A percentile compares a stretch with the other conserved stretches of the same genome.
These are phyloP conservation scores for Fusarium siculi DNA, from an alignment of 2,329 filamentous ascomycete genomes.

Conservation along the genomic window DNA sequence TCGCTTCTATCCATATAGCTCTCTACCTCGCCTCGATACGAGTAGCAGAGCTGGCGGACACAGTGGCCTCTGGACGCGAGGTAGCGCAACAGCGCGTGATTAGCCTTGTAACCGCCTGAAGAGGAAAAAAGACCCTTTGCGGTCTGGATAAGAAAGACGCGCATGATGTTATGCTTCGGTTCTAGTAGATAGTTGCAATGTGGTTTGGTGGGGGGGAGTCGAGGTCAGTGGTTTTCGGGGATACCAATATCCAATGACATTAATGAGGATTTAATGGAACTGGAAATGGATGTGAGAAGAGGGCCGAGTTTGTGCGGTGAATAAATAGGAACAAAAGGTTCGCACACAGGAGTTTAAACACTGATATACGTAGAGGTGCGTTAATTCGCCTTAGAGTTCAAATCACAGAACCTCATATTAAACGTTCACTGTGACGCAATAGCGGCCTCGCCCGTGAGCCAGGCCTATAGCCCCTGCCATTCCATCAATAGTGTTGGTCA, in stretches of 20 bases:
- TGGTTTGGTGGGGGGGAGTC: accelerated
- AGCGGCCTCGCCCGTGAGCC: background rate
- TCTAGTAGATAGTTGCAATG: background rate
- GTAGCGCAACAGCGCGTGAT: background rate
- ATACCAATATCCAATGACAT: background rate
- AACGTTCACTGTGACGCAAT: background rate
- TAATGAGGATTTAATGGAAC: background rate
- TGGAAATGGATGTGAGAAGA: background rate
- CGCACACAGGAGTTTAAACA: background rate
- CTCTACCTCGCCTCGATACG: background rate
- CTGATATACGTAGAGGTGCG: background rate
- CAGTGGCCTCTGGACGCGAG: background rate
- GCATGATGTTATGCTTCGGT: background rate
- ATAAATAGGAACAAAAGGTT: background rate
- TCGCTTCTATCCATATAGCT: background rate
- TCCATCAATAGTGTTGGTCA: too few species aligned
- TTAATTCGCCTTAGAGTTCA: background rate
- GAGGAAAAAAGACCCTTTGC: background rate
- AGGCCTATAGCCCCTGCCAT: too few species aligned
- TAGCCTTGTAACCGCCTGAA: background rate
- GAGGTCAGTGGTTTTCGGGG: too few species aligned
- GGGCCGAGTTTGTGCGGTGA: accelerated
- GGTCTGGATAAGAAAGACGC: background rate
- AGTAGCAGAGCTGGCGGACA: conserved; percentile 1
- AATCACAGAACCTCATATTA: background rate